Evolutionary conservation across 2,329 filamentous ascomycete species (phyloP).

Genomic region (Pseudonectria buxi): DNA sequence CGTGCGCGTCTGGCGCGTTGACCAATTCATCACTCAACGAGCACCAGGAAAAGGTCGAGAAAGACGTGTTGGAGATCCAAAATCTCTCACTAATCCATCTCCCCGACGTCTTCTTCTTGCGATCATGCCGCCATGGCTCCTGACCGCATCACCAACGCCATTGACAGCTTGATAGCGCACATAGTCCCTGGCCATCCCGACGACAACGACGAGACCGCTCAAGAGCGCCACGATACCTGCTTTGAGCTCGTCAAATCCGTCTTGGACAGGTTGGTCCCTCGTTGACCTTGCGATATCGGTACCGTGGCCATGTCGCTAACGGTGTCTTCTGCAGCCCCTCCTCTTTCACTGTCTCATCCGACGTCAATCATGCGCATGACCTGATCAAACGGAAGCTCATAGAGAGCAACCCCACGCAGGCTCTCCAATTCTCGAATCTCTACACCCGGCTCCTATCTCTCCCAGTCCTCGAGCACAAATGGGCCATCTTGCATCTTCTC

Average conservation of each 20-base stretch:
- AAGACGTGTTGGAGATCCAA: too few species aligned
- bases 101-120: constrained; percentile 16
- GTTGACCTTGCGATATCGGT: neutral
- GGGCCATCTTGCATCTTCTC: constrained; percentile 89
- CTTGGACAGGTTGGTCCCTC: constrained; percentile 40
- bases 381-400: constrained; percentile 85
- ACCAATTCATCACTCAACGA: neutral
- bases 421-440: constrained; percentile 80
- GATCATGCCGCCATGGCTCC: constrained; percentile 51
- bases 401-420: constrained; percentile 69
- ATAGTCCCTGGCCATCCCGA: constrained; percentile 60
- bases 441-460: constrained; percentile 86
- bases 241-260: constrained; percentile 46
- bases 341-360: constrained; percentile 53
- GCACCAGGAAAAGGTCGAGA: too few species aligned
- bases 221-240: constrained; percentile 61
- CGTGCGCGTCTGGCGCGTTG: constrained; percentile 24
- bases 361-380: constrained; percentile 88
- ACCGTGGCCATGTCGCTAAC: constrained; percentile 1
- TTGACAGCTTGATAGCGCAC: constrained; percentile 71
- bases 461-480: constrained; percentile 90
- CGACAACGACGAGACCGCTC: constrained; percentile 60
- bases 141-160: constrained; percentile 68
- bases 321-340: constrained; percentile 31
- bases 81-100: too few species aligned